Percentiles rank a stretch among this genome's conserved stretches.
Evolutionary conservation across 139 green algal genomes (phyloP).

Genomic region (Spirogloea muscicola): DNA sequence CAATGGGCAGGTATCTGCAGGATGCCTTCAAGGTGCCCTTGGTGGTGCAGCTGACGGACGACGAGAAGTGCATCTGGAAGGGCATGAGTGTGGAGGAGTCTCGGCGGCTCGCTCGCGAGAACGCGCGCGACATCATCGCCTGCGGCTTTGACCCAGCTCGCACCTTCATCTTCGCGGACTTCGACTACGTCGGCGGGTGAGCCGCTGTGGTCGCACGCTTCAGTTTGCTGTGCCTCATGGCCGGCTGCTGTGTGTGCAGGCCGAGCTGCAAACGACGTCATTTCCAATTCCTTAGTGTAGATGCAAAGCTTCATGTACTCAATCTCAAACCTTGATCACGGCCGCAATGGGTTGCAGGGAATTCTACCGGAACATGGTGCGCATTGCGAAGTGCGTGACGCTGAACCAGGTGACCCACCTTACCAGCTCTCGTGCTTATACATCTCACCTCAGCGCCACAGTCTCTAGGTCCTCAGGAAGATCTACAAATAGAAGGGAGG

Average conservation of each 20-base stretch:
- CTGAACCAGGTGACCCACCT: slow-evolving; percentile 77
- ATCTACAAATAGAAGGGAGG: no score
- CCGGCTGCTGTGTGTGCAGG: no score
- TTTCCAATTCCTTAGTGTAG: no score
- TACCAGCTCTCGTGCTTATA: no score
- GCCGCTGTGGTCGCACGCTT: no score
- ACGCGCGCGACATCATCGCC: slow-evolving; percentile 98
- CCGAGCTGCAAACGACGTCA: no score
- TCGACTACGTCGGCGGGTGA: slow-evolving; percentile 77
- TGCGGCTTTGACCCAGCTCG: slow-evolving; percentile 90
- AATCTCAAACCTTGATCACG: no score
- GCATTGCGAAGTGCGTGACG: slow-evolving; percentile 82
- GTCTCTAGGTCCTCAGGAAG: no score
- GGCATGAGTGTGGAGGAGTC: slow-evolving; percentile 70
- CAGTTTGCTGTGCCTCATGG: no score
- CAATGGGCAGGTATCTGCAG: slow-evolving; percentile 48
- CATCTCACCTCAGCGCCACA: no score
- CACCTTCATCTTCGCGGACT: slow-evolving; percentile 99
- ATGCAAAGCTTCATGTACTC: no score
- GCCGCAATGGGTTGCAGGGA: slow-evolving; percentile 29
- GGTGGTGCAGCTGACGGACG: slow-evolving; percentile 98
- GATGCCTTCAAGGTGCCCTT: slow-evolving; percentile 94
- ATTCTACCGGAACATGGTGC: slow-evolving; percentile 91
- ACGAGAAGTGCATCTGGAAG: slow-evolving; percentile 84
- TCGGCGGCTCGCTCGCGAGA: slow-evolving; percentile 76